Base-by-base conservation (phyloP, 2,329 filamentous ascomycete genomes). In the Talaromyces islandicus region DNA sequence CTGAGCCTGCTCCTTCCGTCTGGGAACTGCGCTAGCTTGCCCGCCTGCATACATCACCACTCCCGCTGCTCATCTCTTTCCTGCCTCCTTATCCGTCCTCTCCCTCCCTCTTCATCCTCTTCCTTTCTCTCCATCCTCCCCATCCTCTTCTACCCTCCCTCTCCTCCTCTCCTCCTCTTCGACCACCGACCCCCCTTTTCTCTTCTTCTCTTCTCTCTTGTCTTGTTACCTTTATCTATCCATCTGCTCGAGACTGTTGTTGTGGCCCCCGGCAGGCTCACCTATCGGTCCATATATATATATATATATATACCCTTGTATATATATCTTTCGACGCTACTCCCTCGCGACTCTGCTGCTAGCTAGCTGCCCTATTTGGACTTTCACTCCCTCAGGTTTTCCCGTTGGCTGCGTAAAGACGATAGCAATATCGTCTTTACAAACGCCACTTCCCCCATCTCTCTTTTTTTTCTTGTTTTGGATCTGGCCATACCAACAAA, bases 351-450 rank as follows among this genome's bases (percentile, higher is more conserved):
- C 27, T 46, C 17, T 58, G 24, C 48, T 51, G 48, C 38, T 46
- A n/a, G 48, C 38, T 46, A n/a, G 10, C 27, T 52, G 56, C 46
- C 56, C 30, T 58, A 52, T 35, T 12, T 38, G 41, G 48, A 32
- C 51, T 54, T 25, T 32, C 41, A 54, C 53, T 59, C 58, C 24
- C 48, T 52, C 53, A 35, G 30, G 35, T 43, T 25, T 55, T 41
- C 9, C 53, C 53, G 29, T 25, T n/a, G 30, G 53, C 57, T 19
- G 19, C 46, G 53, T 59, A 62, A 62, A 62, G 60, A 62, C 60
- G 60, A 59, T 61, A 61, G 59, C 55, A 46, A 58, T 61, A 61
- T 61, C 59, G 59, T 61, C 59, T 61, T 61, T 62, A 59, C 56
- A 46, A 54, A 59, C 50, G 46, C 57, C 55, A 35, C 53, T 53